Percentiles rank a stretch among this genome's conserved stretches.
Evolutionary conservation across 768 basidiomycete genomes (phyloP).

Genomic region (Tylopilus balloui): DNA sequence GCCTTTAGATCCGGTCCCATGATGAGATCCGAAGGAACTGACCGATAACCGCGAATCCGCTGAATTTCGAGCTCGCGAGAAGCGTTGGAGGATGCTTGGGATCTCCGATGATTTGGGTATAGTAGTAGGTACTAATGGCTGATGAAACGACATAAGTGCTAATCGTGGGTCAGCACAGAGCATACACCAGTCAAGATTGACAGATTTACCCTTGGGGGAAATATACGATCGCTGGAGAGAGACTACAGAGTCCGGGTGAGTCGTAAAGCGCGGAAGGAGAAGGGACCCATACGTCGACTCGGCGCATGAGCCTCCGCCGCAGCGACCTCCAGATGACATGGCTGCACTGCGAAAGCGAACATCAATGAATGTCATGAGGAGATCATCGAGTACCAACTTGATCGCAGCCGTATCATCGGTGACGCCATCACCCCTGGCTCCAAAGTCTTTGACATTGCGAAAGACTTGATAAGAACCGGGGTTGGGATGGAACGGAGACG

Average conservation of each 20-base stretch:
- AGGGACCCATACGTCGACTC: slow-evolving; percentile 45
- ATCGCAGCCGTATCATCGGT: slow-evolving; percentile 75
- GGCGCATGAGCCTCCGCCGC: slow-evolving; percentile 43
- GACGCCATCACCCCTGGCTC: slow-evolving; percentile 57
- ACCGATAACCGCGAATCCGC: slow-evolving; percentile 76
- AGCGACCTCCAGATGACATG: slow-evolving; percentile 58
- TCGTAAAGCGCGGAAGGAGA: not conserved
- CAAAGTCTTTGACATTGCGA: slow-evolving; percentile 65
- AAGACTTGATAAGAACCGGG: slow-evolving; percentile 59
- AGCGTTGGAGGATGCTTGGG: slow-evolving; percentile 63
- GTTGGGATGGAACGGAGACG: slow-evolving; percentile 58
- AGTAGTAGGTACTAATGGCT: slow-evolving; percentile 67
- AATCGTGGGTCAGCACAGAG: slow-evolving; percentile 2
- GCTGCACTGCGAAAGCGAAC: slow-evolving; percentile 42
- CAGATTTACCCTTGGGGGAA: slow-evolving; percentile 60
- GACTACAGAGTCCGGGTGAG: slow-evolving; percentile 1
- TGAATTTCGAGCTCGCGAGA: slow-evolving; percentile 54
- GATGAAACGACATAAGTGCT: slow-evolving; percentile 66
- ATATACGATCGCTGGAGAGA: slow-evolving; percentile 66
- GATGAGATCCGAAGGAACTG: not conserved
- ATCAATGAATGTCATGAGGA: not conserved
- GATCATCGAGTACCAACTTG: slow-evolving; percentile 39
- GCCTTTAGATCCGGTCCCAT: not conserved
- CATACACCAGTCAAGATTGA: not conserved
- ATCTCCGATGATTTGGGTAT: slow-evolving; percentile 75